Conservation (phyloP, 768 basidiomycete genomes). For the Agrocybe pediades region DNA sequence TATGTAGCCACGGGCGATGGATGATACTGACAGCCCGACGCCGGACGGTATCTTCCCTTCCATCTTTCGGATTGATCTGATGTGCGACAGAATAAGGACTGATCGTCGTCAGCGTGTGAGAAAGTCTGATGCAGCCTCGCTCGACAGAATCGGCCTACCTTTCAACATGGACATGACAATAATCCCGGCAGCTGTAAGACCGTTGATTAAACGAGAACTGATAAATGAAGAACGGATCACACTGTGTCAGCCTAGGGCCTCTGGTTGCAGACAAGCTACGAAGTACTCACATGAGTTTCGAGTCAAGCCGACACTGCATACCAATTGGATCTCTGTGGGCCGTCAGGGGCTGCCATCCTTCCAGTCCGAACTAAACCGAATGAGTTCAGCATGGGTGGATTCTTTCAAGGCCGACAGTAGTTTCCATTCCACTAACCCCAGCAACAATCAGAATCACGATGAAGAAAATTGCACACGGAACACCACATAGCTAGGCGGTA, state of each 20-base stretch:
- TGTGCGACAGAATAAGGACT: neutral
- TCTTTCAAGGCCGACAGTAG: too few relatives aligned
- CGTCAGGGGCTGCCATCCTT: neutral
- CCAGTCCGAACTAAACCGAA: neutral
- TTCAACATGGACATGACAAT: neutral
- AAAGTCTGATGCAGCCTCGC: too few relatives aligned
- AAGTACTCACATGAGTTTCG: neutral
- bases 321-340: neutral
- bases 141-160: neutral
- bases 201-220: neutral
- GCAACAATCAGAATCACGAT: neutral
- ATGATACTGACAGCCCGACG: too few relatives aligned
- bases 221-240: neutral
- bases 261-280: too few relatives aligned
- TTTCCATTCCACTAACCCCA: neutral
- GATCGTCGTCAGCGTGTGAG: neutral
- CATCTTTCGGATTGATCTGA: neutral
- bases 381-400: neutral
- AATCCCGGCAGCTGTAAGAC: neutral
- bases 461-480: neutral
- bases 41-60: neutral
- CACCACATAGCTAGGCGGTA: neutral
- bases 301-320: neutral
- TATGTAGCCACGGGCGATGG: neutral
- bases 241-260: too few relatives aligned